A percentile compares a stretch with the other conserved stretches of the same genome.
Conservation (phyloP, 2,329 filamentous ascomycete species). For the Balansia obtecta region DNA sequence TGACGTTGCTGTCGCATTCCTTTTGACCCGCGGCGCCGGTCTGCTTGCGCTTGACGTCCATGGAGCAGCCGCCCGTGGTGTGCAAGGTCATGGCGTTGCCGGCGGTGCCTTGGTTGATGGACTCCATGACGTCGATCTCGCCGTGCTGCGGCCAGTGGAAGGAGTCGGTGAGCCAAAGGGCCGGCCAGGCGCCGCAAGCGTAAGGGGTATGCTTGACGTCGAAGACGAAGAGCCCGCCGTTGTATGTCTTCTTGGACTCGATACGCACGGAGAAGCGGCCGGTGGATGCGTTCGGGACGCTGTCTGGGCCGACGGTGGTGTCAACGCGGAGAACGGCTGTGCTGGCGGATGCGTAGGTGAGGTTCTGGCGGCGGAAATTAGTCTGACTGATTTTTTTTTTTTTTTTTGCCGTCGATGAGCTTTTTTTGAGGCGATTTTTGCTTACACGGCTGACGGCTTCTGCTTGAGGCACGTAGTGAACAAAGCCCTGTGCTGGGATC, state of each 20-base stretch:
- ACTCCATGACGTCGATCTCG: conserved; percentile 53
- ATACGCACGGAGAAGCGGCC: conserved; percentile 53
- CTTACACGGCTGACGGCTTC: conserved; percentile 30
- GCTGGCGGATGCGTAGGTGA: conserved; percentile 44
- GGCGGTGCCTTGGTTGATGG: conserved; percentile 37
- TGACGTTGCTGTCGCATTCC: conserved; percentile 38
- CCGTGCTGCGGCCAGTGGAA: conserved; percentile 50
- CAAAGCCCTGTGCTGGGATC: conserved; percentile 31
- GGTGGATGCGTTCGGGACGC: conserved; percentile 37
- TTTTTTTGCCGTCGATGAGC: no score
- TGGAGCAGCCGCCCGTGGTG: conserved; percentile 38
- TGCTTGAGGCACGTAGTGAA: conserved; percentile 37
- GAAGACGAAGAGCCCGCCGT: conserved; percentile 55
- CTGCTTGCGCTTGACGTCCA: conserved; percentile 41
- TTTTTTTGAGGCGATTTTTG: neutral
- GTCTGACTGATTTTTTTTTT: no score
- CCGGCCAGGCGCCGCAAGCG: conserved; percentile 53
- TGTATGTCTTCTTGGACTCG: conserved; percentile 46
- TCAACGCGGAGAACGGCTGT: conserved; percentile 49
- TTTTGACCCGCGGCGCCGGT: conserved; percentile 28
- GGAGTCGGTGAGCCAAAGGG: conserved; percentile 52
- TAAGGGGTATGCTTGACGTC: conserved; percentile 51
- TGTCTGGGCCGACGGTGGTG: conserved; percentile 37
- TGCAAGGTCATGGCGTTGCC: conserved; percentile 51
- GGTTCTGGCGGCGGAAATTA: conserved; percentile 31